Conservation (phyloP, 768 basidiomycete genomes). For the Leccinum rimulosum region DNA sequence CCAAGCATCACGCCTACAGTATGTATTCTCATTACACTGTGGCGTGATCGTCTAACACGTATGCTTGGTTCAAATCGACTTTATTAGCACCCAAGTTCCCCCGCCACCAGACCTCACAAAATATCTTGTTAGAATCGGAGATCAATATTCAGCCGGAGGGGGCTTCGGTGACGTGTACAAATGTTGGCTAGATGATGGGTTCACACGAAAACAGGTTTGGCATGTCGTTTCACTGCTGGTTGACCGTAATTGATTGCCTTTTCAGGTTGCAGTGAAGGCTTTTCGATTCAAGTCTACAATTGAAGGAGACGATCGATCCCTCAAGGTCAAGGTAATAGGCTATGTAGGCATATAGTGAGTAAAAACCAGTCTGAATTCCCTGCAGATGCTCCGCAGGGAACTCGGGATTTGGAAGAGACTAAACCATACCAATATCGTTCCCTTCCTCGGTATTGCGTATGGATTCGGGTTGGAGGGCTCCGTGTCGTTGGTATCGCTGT, state of each 20-base stretch:
- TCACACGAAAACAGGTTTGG: neutral
- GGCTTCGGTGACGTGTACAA: neutral
- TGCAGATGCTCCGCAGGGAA: neutral
- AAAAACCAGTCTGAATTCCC: neutral
- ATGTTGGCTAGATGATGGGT: neutral
- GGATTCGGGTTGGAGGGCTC: neutral
- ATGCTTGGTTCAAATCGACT: neutral
- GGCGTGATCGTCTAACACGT: neutral
- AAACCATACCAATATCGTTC: neutral
- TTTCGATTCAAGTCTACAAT: neutral
- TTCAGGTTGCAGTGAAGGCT: constrained; percentile 1
- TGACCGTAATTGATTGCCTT: neutral
- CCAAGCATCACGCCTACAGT: neutral
- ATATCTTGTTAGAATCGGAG: neutral
- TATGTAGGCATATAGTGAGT: neutral
- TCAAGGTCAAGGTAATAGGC: neutral
- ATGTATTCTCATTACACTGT: neutral
- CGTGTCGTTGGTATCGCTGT: neutral
- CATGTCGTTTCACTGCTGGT: neutral
- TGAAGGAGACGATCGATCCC: neutral
- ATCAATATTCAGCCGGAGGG: neutral
- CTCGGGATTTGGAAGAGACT: neutral
- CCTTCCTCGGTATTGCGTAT: neutral
- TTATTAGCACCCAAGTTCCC: neutral
- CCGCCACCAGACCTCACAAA: neutral